Conservation (phyloP, 148 eudicot genomes). For the Cornus kousa region DNA sequence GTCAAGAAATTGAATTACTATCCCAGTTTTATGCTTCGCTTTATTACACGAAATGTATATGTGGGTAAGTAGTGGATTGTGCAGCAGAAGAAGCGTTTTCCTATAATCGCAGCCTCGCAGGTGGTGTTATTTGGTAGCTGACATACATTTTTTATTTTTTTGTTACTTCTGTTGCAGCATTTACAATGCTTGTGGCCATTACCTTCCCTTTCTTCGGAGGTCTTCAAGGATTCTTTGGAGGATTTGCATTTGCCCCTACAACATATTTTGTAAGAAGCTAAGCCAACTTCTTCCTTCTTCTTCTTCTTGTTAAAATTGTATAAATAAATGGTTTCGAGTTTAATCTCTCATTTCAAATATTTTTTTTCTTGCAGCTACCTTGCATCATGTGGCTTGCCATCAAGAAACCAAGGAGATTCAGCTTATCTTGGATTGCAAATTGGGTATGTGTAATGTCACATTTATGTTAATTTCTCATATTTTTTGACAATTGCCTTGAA, state of each 20-base stretch:
- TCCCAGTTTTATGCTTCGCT: constrained; percentile 31
- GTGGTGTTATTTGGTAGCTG: background rate
- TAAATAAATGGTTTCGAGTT: too few relatives aligned
- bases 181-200: constrained; percentile 30
- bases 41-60: constrained; percentile 31
- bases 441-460: constrained; percentile 31
- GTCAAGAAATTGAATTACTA: constrained; percentile 32
- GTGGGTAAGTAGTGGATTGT: constrained; percentile 33
- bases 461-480: background rate
- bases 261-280: constrained; percentile 28
- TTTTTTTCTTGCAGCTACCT: constrained; percentile 25
- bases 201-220: constrained; percentile 36
- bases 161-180: constrained; percentile 13
- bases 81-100: background rate
- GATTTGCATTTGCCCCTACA: constrained; percentile 37
- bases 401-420: constrained; percentile 34
- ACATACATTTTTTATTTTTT: too few relatives aligned
- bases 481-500: background rate
- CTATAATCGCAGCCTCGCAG: background rate
- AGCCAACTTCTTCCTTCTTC: background rate
- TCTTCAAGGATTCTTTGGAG: constrained; percentile 36
- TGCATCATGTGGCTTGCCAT: constrained; percentile 49
- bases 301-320: background rate
- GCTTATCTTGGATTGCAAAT: constrained; percentile 43
- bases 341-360: background rate